Percentiles rank a stretch among this genome's conserved stretches.
phyloP scores from a whole-genome alignment of 1,284 basidiomycete species.

The Austropuccinia psidii region DNA sequence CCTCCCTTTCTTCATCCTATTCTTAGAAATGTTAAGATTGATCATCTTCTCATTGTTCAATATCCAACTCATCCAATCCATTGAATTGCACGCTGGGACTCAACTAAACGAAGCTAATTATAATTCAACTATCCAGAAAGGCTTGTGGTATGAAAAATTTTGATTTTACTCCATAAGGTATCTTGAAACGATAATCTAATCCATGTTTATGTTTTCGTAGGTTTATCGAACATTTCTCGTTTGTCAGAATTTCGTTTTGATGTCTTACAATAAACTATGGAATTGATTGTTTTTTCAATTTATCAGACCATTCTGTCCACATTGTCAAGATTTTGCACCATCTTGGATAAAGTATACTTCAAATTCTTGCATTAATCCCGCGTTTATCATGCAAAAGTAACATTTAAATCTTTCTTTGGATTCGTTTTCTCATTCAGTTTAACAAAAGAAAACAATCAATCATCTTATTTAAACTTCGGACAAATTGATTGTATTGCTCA shows the following conservation, averaged over 20 bases:
- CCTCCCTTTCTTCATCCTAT: too few relatives aligned
- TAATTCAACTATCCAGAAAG: neutral
- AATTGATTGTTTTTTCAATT: neutral
- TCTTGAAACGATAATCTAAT: neutral
- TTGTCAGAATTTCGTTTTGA: neutral
- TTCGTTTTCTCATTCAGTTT: neutral
- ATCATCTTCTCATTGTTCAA: too few relatives aligned
- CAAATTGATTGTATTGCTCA: conserved; percentile 36
- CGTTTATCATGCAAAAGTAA: neutral
- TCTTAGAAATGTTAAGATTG: too few relatives aligned
- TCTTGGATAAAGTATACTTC: conserved; percentile 21
- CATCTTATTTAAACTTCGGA: neutral
- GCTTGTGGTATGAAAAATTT: neutral
- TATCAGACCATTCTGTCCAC: conserved; percentile 28
- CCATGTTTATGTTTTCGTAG: neutral
- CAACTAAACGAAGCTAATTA: conserved; percentile 27
- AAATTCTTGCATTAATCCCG: neutral
- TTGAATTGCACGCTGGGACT: conserved; percentile 17
- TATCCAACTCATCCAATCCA: too few relatives aligned
- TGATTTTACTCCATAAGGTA: neutral
- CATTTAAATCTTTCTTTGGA: neutral
- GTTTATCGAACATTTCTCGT: conserved; percentile 35
- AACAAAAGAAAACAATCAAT: conserved; percentile 17
- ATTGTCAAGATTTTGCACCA: conserved; percentile 27
- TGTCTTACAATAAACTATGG: neutral